Evolutionary conservation across 2,329 filamentous ascomycete species (phyloP).

Genomic region (Xylariales sp.): DNA sequence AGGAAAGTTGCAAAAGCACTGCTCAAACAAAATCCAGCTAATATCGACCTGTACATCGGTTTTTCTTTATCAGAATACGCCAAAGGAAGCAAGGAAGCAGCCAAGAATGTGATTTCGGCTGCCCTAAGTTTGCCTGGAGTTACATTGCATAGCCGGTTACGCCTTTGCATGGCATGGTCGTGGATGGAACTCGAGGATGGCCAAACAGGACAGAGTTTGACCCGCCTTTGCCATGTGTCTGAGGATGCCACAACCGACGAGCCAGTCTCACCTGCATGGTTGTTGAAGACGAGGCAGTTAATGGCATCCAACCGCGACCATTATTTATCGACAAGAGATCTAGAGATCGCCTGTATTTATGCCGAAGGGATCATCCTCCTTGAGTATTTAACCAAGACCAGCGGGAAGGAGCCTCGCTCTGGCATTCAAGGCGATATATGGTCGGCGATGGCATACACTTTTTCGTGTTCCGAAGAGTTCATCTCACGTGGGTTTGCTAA

Average conservation of each 20-base stretch:
- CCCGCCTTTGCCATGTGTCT: constrained; percentile 34
- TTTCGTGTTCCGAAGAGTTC: constrained; percentile 37
- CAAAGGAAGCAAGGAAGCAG: constrained; percentile 51
- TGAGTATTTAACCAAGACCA: constrained; percentile 54
- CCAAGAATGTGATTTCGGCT: constrained; percentile 61
- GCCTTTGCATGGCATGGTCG: constrained; percentile 59
- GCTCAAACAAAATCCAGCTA: constrained; percentile 63
- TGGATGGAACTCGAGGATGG: constrained; percentile 58
- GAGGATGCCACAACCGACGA: constrained; percentile 20
- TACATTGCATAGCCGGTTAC: constrained; percentile 17
- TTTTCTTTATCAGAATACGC: constrained; percentile 70
- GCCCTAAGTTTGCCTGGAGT: constrained; percentile 42
- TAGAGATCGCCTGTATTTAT: constrained; percentile 46
- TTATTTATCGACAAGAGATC: constrained; percentile 45
- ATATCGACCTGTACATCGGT: constrained; percentile 68
- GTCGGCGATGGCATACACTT: constrained; percentile 39
- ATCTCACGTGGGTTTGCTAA: constrained; percentile 26
- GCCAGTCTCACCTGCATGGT: constrained; percentile 25
- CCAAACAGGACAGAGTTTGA: constrained; percentile 27
- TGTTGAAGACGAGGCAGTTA: constrained; percentile 50
- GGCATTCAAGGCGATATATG: constrained; percentile 50
- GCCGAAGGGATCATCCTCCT: constrained; percentile 62
- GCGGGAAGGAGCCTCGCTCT: constrained; percentile 38
- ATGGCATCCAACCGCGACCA: constrained; percentile 52
- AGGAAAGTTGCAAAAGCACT: constrained; percentile 70